These are phyloP conservation scores for Xylaria intraflava DNA, from an alignment of 495 filamentous ascomycete genomes.

Conservation along the genomic window DNA sequence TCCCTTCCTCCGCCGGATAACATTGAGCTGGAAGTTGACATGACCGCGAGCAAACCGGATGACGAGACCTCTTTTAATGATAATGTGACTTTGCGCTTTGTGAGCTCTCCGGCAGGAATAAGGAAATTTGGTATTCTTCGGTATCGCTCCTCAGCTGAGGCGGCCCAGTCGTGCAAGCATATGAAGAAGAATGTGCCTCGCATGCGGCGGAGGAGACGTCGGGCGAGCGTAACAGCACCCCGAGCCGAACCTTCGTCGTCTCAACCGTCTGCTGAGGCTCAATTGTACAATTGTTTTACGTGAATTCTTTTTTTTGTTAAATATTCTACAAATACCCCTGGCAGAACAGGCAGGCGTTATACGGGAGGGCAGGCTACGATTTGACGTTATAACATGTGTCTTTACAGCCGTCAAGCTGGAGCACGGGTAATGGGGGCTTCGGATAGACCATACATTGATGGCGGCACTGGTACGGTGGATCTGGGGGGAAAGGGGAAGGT, in stretches of 20 bases:
- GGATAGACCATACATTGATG: slow-evolving; percentile 11
- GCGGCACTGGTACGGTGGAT: slow-evolving; percentile 1
- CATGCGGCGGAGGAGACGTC: slow-evolving; percentile 37
- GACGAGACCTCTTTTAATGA: slow-evolving; percentile 17
- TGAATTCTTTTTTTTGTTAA: slow-evolving; percentile 3
- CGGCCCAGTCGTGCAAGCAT: slow-evolving; percentile 35
- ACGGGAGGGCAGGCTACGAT: slow-evolving; percentile 1
- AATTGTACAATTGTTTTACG: slow-evolving; percentile 8
- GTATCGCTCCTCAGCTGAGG: slow-evolving; percentile 36
- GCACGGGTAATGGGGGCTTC: neutral
- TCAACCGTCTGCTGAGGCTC: slow-evolving; percentile 12
- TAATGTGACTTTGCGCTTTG: slow-evolving; percentile 16
- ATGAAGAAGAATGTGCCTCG: slow-evolving; percentile 36
- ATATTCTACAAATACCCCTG: slow-evolving; percentile 9
- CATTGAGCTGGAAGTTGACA: slow-evolving; percentile 26
- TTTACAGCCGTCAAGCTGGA: slow-evolving; percentile 8
- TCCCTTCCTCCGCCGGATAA: slow-evolving; percentile 7
- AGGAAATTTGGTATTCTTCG: slow-evolving; percentile 30
- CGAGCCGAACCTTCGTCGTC: slow-evolving; percentile 15
- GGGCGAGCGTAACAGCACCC: slow-evolving; percentile 13
- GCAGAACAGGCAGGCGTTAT: slow-evolving; percentile 8
- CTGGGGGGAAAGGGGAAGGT: neutral
- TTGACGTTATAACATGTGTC: neutral
- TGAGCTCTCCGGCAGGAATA: slow-evolving; percentile 27
- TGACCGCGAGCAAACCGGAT: slow-evolving; percentile 15